phyloP scores from a whole-genome alignment of 768 basidiomycete species.

The Strobilomyces dryophilus region DNA sequence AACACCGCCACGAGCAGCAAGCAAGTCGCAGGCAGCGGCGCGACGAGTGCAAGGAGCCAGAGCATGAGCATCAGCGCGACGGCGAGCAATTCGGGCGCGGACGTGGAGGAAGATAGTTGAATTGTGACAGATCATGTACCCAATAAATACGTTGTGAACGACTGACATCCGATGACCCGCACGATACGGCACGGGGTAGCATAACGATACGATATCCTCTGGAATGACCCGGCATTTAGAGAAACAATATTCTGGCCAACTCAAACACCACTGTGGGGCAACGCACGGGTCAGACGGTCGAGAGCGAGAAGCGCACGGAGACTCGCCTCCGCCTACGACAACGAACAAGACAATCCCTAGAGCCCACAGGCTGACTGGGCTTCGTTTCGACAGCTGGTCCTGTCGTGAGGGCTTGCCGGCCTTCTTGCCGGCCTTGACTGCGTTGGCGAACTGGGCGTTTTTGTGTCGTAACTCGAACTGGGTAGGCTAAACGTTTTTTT shows the following conservation, averaged over 20 bases:
- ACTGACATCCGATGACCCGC: constrained; percentile 4
- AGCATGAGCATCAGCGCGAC: constrained; percentile 60
- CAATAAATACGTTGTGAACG: constrained; percentile 11
- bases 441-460: constrained; percentile 76
- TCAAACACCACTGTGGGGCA: constrained; percentile 72
- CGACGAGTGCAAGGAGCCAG: constrained; percentile 46
- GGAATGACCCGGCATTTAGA: constrained; percentile 35
- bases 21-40: constrained; percentile 24
- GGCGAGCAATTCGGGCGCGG: constrained; percentile 48
- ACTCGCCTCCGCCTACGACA: constrained; percentile 74
- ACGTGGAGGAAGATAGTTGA: constrained; percentile 35
- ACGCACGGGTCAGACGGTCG: constrained; percentile 6
- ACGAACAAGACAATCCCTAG: constrained; percentile 74
- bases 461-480: constrained; percentile 79
- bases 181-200: background rate
- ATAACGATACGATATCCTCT: constrained; percentile 1
- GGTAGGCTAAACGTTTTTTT: constrained; percentile 51
- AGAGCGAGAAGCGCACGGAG: background rate
- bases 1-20: constrained; percentile 15
- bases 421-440: constrained; percentile 72
- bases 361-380: constrained; percentile 73
- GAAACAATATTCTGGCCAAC: constrained; percentile 59
- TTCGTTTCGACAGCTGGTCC: constrained; percentile 65
- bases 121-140: constrained; percentile 5
- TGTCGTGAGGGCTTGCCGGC: constrained; percentile 68